Base-by-base conservation (phyloP, 2,329 filamentous ascomycete species). In the Neofusicoccum laricinum region DNA sequence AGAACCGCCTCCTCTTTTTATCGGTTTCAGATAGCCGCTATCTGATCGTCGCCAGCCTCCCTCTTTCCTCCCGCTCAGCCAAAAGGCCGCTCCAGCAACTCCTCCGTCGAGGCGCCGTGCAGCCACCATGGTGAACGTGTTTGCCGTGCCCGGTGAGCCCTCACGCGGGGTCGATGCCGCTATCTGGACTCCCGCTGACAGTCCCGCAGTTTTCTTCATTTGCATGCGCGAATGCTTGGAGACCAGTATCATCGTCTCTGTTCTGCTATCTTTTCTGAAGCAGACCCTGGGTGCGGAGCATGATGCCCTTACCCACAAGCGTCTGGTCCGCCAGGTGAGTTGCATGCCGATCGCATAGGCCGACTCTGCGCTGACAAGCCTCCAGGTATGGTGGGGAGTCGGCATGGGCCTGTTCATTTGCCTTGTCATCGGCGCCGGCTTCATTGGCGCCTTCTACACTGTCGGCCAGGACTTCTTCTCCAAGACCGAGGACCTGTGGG, bases 191-290 rank as follows among this genome's bases (percentile, higher is more conserved):
- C 2, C 19, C 14, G 53, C 58, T 61, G n/a, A 61, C 58, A n/a
- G 5, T 14, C 3, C 21, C 15, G 8, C 57, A 83, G 86, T 96
- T 63, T 96, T 96, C 81, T 93, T 97, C 80, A 91, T 97, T 75
- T 88, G 91, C 78, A 95, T 96, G 75, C 88, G 93, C 73, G 93
- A 96, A 79, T 87, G 88, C 46, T 81, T 96, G 53, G 92, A 96
- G 81, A 90, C 90, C 0, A 88, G 86, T 71, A 92, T 96, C 72
- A 91, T 96, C 70, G 87, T 96, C 67, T 94, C 92, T 0, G 90
- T 96, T n/a, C 82, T 96, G 38, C 85, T 96, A 45, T 87, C 92
- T 21, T 96, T 95, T 75, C 80, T 96, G 65, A 95, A 94, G 76
- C 90, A 95, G 75, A 91, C 89, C 2, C 84, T 96, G 41, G 86